A percentile compares a stretch with the other conserved stretches of the same genome.
Conservation (phyloP, 345 rosid genomes). For the Nephelium lappaceum region DNA sequence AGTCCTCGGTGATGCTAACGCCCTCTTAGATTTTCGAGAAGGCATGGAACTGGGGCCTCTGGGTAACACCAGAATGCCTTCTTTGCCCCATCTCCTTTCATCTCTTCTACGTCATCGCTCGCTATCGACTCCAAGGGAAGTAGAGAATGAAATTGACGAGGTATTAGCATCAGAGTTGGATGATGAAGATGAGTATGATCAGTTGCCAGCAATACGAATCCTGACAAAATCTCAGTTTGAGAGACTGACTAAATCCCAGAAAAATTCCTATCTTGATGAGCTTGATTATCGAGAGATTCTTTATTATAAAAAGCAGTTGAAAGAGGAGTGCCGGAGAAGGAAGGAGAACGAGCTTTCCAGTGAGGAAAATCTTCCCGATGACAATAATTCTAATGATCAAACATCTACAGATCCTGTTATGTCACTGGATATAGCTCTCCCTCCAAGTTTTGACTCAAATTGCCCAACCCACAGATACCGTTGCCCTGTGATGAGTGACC, state of each 20-base stretch:
- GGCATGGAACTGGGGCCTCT: conserved; percentile 67
- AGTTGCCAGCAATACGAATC: conserved; percentile 80
- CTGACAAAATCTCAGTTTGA: conserved; percentile 75
- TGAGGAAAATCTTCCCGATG: conserved; percentile 38
- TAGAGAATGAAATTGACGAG: conserved; percentile 53
- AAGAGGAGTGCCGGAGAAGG: conserved; percentile 59
- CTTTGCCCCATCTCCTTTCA: conserved; percentile 92
- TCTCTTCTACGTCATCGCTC: conserved; percentile 64
- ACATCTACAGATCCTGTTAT: conserved; percentile 53
- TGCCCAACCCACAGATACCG: conserved; percentile 70
- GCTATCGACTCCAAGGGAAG: conserved; percentile 48
- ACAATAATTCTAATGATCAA: conserved; percentile 32
- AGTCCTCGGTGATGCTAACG: conserved; percentile 75
- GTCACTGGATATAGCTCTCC: conserved; percentile 82
- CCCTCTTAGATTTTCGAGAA: conserved; percentile 60
- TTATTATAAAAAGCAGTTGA: conserved; percentile 80
- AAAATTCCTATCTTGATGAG: conserved; percentile 83
- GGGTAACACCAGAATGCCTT: conserved; percentile 55
- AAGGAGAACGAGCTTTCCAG: conserved; percentile 46
- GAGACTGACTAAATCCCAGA: conserved; percentile 69
- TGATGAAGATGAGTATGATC: conserved; percentile 84
- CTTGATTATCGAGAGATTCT: conserved; percentile 86
- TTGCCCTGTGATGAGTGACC: conserved; percentile 55
- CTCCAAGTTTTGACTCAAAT: conserved; percentile 79
- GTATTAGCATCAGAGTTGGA: conserved; percentile 51